Evolutionary conservation across 2,329 filamentous ascomycete species (phyloP), one percentile per base, ranked within the genome.

Genomic region (Diplodia scrobiculata): DNA sequence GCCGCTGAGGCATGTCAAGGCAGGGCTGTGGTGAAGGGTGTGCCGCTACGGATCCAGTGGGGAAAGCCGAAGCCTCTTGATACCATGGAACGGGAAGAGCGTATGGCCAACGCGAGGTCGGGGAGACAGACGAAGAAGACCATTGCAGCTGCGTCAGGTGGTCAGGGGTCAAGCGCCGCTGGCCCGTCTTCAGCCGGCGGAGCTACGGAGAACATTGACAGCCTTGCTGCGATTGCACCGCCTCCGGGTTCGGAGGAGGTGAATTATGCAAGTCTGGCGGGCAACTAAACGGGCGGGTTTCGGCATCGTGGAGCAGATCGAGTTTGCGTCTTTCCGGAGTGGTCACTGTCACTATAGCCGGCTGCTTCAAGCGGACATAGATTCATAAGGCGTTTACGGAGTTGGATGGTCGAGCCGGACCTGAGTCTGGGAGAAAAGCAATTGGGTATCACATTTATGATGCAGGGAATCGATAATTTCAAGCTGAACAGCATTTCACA

Each of bases 1-100:
- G 96, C 96, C 0, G 91, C 95, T 0, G 87, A 87, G 38, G 87
- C 91, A 21, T 94, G 92, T 71, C 90, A 97, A 76, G 95, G 96
- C 5, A 90, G 90, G 68, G 92, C 92, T 0, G 87, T 98, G 6
- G 91, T 99, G 72, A 89, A 92, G 41, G 95, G 95, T 2, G 97
- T 94, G 72, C 95, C 95, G 0, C 79, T 99, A 68, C 84, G 94
- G 36, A 88, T 99, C 19, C 89, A 92, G 69, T 99, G 95, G 95
- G 94, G 93, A 17, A 89, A 91, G 75, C 94, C 96, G 17, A 95
- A 92, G 80, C 90, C 94, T 1, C 84, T 99, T 66, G 95, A 97
- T 66, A 96, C 87, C 27, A 90, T 98, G 87, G 91, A 96, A 69
- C 89, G 89, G 68, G 92, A 97, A 65, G 86, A 96, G 76, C 86